phyloP scores from a whole-genome alignment of 352 stramenopile species.

The Thraustochytrium striatum region DNA sequence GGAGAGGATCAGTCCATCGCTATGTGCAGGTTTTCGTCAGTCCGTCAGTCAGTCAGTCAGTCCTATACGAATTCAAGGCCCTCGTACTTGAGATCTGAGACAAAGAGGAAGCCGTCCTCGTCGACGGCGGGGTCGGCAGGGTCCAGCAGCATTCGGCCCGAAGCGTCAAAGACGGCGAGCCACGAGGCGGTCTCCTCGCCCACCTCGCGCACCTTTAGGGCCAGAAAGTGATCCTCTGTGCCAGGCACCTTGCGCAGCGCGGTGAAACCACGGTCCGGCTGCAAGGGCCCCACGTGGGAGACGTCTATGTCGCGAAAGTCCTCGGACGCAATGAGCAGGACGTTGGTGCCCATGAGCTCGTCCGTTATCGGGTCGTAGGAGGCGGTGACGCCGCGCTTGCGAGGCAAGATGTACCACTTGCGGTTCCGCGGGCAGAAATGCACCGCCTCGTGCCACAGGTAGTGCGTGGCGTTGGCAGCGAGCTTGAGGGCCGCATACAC shows the following conservation, averaged over 20 bases:
- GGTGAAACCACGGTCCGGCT: constrained; percentile 51
- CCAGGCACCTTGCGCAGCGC: constrained; percentile 50
- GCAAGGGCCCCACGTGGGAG: constrained; percentile 29
- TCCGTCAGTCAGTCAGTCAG: too few species aligned
- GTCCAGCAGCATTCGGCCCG: constrained; percentile 20
- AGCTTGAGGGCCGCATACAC: constrained; percentile 46
- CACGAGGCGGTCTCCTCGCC: constrained; percentile 36
- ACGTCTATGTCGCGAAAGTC: constrained; percentile 51
- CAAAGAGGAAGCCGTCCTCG: constrained; percentile 12
- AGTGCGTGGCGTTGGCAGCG: constrained; percentile 31
- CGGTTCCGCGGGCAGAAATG: constrained; percentile 45
- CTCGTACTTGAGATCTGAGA: constrained; percentile 47
- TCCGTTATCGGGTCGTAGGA: constrained; percentile 47
- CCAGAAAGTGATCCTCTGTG: constrained; percentile 50
- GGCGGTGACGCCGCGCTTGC: constrained; percentile 38
- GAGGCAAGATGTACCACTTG: constrained; percentile 50
- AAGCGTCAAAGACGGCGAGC: constrained; percentile 30
- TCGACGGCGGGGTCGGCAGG: not conserved
- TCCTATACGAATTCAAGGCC: constrained; percentile 48
- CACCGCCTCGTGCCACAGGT: constrained; percentile 55
- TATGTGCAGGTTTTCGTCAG: too few species aligned
- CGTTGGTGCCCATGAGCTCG: constrained; percentile 49
- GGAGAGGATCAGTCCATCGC: too few species aligned
- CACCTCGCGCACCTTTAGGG: constrained; percentile 51
- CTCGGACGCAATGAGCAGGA: constrained; percentile 50